A percentile compares a stretch with the other conserved stretches of the same genome.
phyloP scores from a whole-genome alignment of 2,329 filamentous ascomycete genomes.

The Sarocladiaceae sp. region DNA sequence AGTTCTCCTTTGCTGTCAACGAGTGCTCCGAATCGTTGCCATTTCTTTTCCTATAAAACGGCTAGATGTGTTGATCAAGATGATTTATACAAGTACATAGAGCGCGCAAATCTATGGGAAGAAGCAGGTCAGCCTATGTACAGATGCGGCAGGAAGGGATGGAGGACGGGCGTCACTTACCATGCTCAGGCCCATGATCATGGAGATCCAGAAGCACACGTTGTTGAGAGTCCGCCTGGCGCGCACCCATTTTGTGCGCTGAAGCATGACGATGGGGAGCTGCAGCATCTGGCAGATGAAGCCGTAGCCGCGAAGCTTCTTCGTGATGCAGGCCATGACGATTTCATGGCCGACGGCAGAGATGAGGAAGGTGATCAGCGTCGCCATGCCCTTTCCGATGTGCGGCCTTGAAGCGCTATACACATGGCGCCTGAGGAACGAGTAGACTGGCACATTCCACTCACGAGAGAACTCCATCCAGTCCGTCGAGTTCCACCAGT shows the following conservation, averaged over 20 bases:
- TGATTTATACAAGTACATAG: conserved; percentile 40
- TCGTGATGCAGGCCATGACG: conserved; percentile 96
- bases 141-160: neutral
- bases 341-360: conserved; percentile 87
- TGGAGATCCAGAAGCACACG: conserved; percentile 83
- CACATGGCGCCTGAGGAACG: conserved; percentile 90
- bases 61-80: neutral
- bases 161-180: conserved; percentile 39
- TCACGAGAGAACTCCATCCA: conserved; percentile 95
- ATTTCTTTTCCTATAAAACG: neutral
- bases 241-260: conserved; percentile 71
- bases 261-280: conserved; percentile 87
- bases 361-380: conserved; percentile 85
- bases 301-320: conserved; percentile 91
- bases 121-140: conserved; percentile 14
- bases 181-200: conserved; percentile 79
- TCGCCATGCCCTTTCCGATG: conserved; percentile 71
- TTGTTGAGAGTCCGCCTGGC: conserved; percentile 77
- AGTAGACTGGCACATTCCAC: conserved; percentile 97
- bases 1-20: too few relatives aligned
- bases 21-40: neutral
- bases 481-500: conserved; percentile 73
- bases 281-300: conserved; percentile 95
- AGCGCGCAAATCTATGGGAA: conserved; percentile 42
- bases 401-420: conserved; percentile 76